Evolutionary conservation across 352 stramenopile genomes (phyloP).

Genomic region (Plasmopara muralis): DNA sequence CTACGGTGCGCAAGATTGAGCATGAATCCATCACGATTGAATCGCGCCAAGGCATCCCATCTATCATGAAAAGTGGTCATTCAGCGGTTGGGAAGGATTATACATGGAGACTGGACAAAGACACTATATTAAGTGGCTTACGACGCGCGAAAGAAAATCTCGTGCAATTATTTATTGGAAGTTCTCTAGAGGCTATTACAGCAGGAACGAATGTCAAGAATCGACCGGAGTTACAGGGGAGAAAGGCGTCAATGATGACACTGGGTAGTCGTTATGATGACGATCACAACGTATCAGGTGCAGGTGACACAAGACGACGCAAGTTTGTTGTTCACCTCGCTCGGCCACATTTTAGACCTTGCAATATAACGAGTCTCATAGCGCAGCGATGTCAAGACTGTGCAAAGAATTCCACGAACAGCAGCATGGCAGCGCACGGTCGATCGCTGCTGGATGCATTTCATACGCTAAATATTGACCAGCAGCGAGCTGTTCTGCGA

Average conservation of each 20-base stretch:
- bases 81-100: slow-evolving; percentile 57
- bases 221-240: slow-evolving; percentile 30
- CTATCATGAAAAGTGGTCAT: slow-evolving; percentile 42
- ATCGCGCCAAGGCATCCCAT: slow-evolving; percentile 50
- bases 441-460: slow-evolving; percentile 44
- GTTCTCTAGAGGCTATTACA: slow-evolving; percentile 34
- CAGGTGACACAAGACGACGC: slow-evolving; percentile 43
- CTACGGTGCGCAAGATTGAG: slow-evolving; percentile 43
- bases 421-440: slow-evolving; percentile 11
- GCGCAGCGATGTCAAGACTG: slow-evolving; percentile 27
- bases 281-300: slow-evolving; percentile 16
- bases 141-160: slow-evolving; percentile 73
- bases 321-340: slow-evolving; percentile 60
- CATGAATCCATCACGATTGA: slow-evolving; percentile 42
- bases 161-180: slow-evolving; percentile 58
- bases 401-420: slow-evolving; percentile 10
- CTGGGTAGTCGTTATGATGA: slow-evolving; percentile 10
- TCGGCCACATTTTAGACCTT: slow-evolving; percentile 53
- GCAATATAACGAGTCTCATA: slow-evolving; percentile 35
- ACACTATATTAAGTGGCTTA: slow-evolving; percentile 59
- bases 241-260: slow-evolving; percentile 13
- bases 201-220: slow-evolving; percentile 28
- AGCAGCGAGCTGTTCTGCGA: slow-evolving; percentile 61
- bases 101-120: slow-evolving; percentile 74
- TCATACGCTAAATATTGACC: slow-evolving; percentile 64